Evolutionary conservation across 257 asterid species (phyloP), one percentile per base, ranked within the genome.

Genomic region (Eustoma russellianum): DNA sequence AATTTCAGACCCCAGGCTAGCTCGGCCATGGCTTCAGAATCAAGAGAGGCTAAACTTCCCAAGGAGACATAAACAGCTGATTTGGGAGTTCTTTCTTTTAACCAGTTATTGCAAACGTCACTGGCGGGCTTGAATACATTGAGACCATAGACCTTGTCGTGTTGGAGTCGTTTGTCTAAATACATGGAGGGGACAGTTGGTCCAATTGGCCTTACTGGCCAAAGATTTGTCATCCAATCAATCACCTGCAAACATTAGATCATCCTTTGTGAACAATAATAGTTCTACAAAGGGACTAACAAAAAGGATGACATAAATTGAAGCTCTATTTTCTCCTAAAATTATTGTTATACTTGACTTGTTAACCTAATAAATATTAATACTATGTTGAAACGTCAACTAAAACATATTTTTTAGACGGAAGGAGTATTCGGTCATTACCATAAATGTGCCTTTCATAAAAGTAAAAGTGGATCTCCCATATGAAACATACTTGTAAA

Each of bases 151-250:
- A 53, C 50, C 17, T 43, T 65, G 63, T 69, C 70, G n/a, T 40
- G 70, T 53, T 49, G 41, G 4, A 69, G 41, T 12, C 60, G 33
- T 55, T 52, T 68, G 66, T 68, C 74, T 30, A 69, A 24, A 48
- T 69, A 69, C 66, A 69, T 33, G 1, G 74, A 69, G 16, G 74
- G 70, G 45, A 69, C 45, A 7, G 60, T 11, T 28, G 74, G 74
- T 2, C 74, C 75, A 6, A 64, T 44, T 44, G 70, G 41, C 50
- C 45, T 64, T 35, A 64, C 43, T 15, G 54, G 62, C 61, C 34
- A 46, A 24, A 57, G 55, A n/a, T 40, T 35, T 11, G 50, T 34
- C 57, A 69, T 28, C 74, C 70, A 63, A 1, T 53, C 48, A 6
- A 69, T 43, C 52, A 48, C 61, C 74, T 69, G 41, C 14, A 17